These are phyloP conservation scores for Cladophialophora carrionii DNA, from an alignment of 2,329 filamentous ascomycete species.

Conservation along the genomic window DNA sequence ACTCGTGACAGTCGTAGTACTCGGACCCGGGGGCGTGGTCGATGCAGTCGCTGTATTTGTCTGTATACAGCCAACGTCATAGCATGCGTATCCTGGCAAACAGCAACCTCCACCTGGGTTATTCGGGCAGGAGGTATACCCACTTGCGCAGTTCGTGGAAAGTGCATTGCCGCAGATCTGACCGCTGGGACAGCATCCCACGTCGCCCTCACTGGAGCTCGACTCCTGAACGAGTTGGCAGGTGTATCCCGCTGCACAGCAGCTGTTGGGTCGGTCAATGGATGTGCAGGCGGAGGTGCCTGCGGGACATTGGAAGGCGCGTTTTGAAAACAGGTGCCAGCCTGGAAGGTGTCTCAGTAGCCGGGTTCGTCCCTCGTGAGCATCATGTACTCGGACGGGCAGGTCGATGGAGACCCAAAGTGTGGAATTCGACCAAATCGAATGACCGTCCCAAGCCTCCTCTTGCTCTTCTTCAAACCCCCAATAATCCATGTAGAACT, in stretches of 20 bases:
- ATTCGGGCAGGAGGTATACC: conserved; percentile 60
- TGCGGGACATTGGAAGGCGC: conserved; percentile 62
- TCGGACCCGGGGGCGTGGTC: conserved; percentile 21
- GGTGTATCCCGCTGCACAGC: conserved; percentile 57
- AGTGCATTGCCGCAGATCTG: conserved; percentile 57
- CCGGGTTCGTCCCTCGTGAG: conserved; percentile 11
- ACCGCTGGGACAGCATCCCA: conserved; percentile 64
- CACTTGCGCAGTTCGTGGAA: conserved; percentile 52
- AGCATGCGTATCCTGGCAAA: conserved; percentile 62
- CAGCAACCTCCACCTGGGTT: conserved; percentile 64
- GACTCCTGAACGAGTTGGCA: conserved; percentile 60
- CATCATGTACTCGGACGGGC: conserved; percentile 22
- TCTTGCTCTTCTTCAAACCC: conserved; percentile 39
- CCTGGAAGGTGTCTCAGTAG: conserved; percentile 18
- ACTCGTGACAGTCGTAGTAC: conserved; percentile 37
- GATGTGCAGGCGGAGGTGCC: conserved; percentile 58
- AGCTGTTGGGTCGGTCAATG: conserved; percentile 62
- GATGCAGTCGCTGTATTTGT: conserved; percentile 38
- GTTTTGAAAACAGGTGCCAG: conserved; percentile 32
- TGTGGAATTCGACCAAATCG: conserved; percentile 18
- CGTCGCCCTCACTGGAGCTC: conserved; percentile 57
- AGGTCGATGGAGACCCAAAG: conserved; percentile 21
- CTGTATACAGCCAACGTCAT: conserved; percentile 58
- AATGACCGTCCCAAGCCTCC: conserved; percentile 13
- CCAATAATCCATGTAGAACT: conserved; percentile 55